Base-by-base conservation (phyloP, 2,329 filamentous ascomycete genomes). In the Fusarium piperis region DNA sequence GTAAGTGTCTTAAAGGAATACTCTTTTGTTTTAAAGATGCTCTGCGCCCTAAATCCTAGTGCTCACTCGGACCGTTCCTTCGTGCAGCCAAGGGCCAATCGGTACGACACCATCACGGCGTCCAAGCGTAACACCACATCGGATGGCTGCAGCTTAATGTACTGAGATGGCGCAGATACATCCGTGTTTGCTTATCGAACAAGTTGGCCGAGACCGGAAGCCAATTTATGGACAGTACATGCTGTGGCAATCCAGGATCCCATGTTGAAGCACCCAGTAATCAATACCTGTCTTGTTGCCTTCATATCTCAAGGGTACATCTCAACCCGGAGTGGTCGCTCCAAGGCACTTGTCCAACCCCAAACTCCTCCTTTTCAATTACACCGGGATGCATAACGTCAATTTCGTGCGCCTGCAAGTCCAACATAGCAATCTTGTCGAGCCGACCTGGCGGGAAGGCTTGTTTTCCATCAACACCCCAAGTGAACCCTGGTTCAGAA, bases 361-460 rank as follows among this genome's bases (percentile, higher is more conserved):
- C 46, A 15, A 13, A 38, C 33, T 16, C 28, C 16, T 28, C 26
- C 26, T 48, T 48, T 26, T 56, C 35, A 7, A 65, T 30, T 3
- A 38, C 26, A 48, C 51, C 38, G 20, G 73, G 69, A 18, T 73
- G 65, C 33, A 73, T 36, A n/a, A 76, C 59, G 20, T 71, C 59
- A 13, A 76, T 73, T 5, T 36, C 18, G 20, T 41, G 26, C 26
- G 70, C 39, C 26, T 69, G 57, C 15, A 83, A 44, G 3, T 78
- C 78, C 16, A 80, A 20, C 36, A 78, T 58, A 13, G 77, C 79
- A 20, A 84, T 67, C 65, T 80, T 83, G 69, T 84, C 82, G 35
- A 84, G 59, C 16, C 82, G 78, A 41, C 62, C 70, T 1, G 80
- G 76, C 7, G 79, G 81, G 41, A 79, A 82, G 3, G 58, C 59